These are phyloP conservation scores for Chenopodium quinoa DNA, from an alignment of 148 eudicot species.

Conservation along the genomic window DNA sequence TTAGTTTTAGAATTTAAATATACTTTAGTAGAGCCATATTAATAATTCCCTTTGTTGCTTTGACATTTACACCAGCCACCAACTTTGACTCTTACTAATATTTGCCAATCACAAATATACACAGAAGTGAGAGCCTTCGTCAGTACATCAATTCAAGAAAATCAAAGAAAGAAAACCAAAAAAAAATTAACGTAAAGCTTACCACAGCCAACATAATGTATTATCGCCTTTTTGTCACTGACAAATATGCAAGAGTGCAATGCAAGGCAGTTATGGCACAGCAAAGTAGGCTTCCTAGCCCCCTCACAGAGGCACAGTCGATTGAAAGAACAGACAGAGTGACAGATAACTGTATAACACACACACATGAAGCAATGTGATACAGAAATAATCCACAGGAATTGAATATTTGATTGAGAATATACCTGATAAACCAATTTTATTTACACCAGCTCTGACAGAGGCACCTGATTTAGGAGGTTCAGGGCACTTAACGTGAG, in stretches of 20 bases:
- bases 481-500: slow-evolving; percentile 28
- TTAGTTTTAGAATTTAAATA: no score
- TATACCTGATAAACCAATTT: slow-evolving; percentile 34
- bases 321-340: neutral
- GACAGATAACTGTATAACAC: neutral
- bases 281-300: neutral
- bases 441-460: slow-evolving; percentile 19
- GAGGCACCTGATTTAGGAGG: slow-evolving; percentile 22
- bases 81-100: no score
- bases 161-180: no score
- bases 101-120: no score
- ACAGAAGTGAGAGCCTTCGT: no score
- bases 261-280: neutral
- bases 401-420: neutral
- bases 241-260: neutral
- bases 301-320: neutral
- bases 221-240: no score
- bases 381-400: neutral
- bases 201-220: neutral
- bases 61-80: no score
- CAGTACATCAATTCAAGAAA: no score
- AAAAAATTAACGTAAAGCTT: neutral
- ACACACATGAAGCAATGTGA: neutral
- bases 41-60: no score
- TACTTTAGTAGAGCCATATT: neutral